Evolutionary conservation across 305 asterid genomes (phyloP), one percentile per base, ranked within the genome.

Genomic region (Rubia peregrina): DNA sequence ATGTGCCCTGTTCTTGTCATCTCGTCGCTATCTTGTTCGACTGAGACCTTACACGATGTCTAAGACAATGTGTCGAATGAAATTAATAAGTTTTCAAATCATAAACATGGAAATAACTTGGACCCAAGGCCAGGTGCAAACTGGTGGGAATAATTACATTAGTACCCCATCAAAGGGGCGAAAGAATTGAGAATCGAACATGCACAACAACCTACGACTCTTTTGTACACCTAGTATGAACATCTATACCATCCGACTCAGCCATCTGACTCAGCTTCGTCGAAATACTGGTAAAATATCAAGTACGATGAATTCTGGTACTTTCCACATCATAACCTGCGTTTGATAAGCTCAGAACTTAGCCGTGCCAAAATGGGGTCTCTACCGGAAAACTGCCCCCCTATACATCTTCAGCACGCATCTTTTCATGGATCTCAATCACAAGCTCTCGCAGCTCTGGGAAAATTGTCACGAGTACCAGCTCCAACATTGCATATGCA

Each of bases 401-500:
- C 79, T 83, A 80, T 72, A 73, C 82, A 71, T 85, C 70, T 79
- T 85, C 76, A 70, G 75, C 65, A 2, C 48, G 85, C 71, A 78
- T 71, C 79, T 83, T 87, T 71, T 85, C 84, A 70, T 86, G 97
- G 74, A 88, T 84, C 79, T 94, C 96, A 80, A 76, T 59, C 81
- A 91, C 85, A 43, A 89, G 65, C 60, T 88, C 95, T 61, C 81
- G 86, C 74, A 94, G 59, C 81, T 94, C 98, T 0, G 99, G 99
- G 77, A 91, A 91, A 61, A 88, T 68, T 33, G 96, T 85, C 68
- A 91, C 61, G 24, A 94, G 85, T 55, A 89, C 84, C 65, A 88
- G 96, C 80, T 94, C 99, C 46, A 94, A 87, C 72, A 94, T 89
- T 62, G 90, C 98, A 75, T 88, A 94, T 5, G 93, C 92, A 73